Base-by-base conservation (phyloP, 257 asterid genomes). In the Solanum corneliomulleri region DNA sequence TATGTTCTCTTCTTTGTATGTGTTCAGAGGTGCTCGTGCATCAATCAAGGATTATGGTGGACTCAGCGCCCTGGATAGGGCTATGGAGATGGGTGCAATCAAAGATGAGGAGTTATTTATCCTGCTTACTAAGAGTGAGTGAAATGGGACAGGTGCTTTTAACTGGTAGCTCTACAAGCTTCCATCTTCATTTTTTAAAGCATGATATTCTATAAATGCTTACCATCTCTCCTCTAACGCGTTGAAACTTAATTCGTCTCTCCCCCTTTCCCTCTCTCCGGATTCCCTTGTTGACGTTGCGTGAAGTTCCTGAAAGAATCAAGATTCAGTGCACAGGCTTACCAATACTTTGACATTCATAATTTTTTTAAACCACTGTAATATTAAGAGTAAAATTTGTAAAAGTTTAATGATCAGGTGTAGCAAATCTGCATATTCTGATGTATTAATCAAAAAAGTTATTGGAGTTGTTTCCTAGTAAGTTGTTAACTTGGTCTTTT, bases 21-120 rank as follows among this genome's bases (percentile, higher is more conserved):
- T 82, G 29, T 87, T 25, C 93, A 95, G 99, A 91, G 99, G 99
- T 87, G 99, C 98, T 44, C 92, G 95, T 20, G 94, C 94, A 44
- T 94, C 97, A 35, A 87, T 95, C 84, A 94, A 89, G 91, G 99
- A 97, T 89, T 94, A 90, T 81, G 98, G 94, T 80, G 98, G 98
- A 83, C 91, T 92, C 76, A 92, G 91, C 74, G 90, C 96, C 52
- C 89, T 97, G 87, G 99, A 97, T 90, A 94, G 98, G 89, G 97
- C 99, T 70, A 95, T 97, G 99, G 99, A 95, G 89, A 92, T 92
- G 95, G 99, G 99, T 86, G 98, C 98, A 90, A 94, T 95, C 88
- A 94, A 97, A 75, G 99, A 97, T 87, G 99, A 95, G 85, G 93
- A 92, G 92, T 97, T 97, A 85, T 97, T 97, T 86, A 88, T 97